Evolutionary conservation across 164 flowering plant species (phyloP).

Genomic region (Tetrastigma voinierianum): DNA sequence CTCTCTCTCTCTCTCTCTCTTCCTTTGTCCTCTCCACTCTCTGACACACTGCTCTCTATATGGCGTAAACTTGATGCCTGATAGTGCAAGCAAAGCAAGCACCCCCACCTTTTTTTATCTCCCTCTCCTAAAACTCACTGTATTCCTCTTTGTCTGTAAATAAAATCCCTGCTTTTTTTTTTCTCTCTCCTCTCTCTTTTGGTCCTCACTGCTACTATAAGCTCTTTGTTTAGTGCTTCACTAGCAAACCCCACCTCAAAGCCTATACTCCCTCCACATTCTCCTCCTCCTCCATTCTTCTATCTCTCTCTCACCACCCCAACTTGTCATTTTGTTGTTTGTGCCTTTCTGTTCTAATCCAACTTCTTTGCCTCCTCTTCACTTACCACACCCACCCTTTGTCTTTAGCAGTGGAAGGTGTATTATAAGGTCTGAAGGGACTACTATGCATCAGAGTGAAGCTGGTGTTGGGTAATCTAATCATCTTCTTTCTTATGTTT

Average conservation of each 20-base stretch:
- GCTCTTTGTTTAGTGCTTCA: conserved; percentile 46
- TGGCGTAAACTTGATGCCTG: conserved; percentile 86
- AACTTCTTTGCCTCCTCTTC: background rate
- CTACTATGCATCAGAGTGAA: background rate
- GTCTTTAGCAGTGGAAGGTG: conserved; percentile 1
- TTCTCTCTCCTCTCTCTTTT: conserved; percentile 6
- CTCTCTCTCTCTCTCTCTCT: conserved; percentile 16
- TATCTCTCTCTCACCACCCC: conserved; percentile 1
- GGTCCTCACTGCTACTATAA: conserved; percentile 37
- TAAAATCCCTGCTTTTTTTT: conserved; percentile 25
- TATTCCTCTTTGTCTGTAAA: conserved; percentile 31
- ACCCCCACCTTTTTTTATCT: conserved; percentile 29
- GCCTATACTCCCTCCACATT: conserved; percentile 12
- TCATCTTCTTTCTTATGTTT: background rate
- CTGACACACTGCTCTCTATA: conserved; percentile 62
- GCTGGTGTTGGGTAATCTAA: conserved; percentile 10
- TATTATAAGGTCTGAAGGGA: conserved; percentile 8
- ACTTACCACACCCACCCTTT: background rate
- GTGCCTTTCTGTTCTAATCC: background rate
- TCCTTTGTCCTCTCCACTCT: conserved; percentile 33
- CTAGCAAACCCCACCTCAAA: conserved; percentile 40
- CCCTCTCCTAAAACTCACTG: conserved; percentile 16
- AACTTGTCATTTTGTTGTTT: background rate
- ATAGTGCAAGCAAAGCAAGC: conserved; percentile 95
- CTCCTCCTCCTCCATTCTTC: conserved; percentile 3